Evolutionary conservation across 106 monocot genomes (phyloP).

Genomic region (Gastrodia elata): DNA sequence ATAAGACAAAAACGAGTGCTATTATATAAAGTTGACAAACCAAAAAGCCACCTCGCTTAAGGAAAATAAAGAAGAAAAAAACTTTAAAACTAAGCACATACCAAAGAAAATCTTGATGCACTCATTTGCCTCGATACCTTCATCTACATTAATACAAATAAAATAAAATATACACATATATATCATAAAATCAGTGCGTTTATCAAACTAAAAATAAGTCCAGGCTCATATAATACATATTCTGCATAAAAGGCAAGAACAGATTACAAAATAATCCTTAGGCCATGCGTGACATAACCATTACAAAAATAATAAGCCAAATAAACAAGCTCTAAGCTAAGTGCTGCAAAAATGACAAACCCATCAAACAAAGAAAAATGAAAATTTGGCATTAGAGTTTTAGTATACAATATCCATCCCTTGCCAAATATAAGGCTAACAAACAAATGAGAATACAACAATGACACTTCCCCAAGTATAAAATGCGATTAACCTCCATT

Average conservation of each 20-base stretch:
- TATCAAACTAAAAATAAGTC: not conserved
- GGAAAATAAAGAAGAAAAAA: not conserved
- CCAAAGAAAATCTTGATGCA: constrained; percentile 86
- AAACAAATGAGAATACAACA: not conserved
- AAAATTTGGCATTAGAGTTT: constrained; percentile 1
- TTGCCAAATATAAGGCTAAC: not conserved
- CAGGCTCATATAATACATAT: not conserved
- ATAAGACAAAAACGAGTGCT: not conserved
- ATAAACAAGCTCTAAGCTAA: not conserved
- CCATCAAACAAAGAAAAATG: not conserved
- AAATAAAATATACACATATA: too few species aligned
- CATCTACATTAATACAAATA: constrained; percentile 42
- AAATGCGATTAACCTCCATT: not conserved
- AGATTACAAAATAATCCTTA: not conserved
- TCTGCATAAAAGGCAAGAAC: not conserved
- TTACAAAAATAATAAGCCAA: not conserved
- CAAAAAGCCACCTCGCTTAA: not conserved
- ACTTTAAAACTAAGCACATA: constrained; percentile 16
- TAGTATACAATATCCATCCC: not conserved
- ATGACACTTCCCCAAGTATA: not conserved
- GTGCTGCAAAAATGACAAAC: not conserved
- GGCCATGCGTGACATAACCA: not conserved
- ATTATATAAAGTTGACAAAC: not conserved
- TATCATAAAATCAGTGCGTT: not conserved
- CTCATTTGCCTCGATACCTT: constrained; percentile 72